These are phyloP conservation scores for Biancaea sappan DNA, from an alignment of 306 rosid genomes.

Conservation along the genomic window DNA sequence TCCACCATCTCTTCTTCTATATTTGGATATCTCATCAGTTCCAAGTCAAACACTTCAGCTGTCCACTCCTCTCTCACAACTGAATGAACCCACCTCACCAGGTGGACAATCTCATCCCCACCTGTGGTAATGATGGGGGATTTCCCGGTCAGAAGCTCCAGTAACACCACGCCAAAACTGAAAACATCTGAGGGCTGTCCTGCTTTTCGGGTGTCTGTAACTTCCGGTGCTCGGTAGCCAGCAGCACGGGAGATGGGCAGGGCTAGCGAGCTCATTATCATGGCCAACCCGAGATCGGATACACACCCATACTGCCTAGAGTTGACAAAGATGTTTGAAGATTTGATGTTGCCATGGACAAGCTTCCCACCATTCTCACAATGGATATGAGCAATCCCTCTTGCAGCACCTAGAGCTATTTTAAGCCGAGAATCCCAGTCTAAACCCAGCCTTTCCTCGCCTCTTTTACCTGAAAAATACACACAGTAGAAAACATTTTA, in stretches of 20 bases:
- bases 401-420: conserved; percentile 83
- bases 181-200: conserved; percentile 76
- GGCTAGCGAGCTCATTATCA: conserved; percentile 71
- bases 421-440: conserved; percentile 78
- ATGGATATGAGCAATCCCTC: conserved; percentile 78
- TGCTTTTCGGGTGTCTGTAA: conserved; percentile 84
- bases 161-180: conserved; percentile 87
- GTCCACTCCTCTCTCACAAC: conserved; percentile 98
- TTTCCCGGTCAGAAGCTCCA: conserved; percentile 89
- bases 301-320: conserved; percentile 63
- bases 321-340: conserved; percentile 79
- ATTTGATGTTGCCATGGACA: conserved; percentile 79
- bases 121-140: conserved; percentile 82
- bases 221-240: conserved; percentile 94
- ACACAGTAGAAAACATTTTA: background rate
- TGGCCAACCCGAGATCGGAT: conserved; percentile 84
- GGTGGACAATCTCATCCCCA: conserved; percentile 84
- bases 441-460: conserved; percentile 68
- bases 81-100: conserved; percentile 98
- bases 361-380: conserved; percentile 73
- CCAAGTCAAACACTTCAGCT: conserved; percentile 89
- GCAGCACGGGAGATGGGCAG: conserved; percentile 80
- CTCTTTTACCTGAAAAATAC: conserved; percentile 69
- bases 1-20: conserved; percentile 99
- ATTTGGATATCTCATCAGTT: conserved; percentile 79